Conservation (phyloP, 2,329 filamentous ascomycete species). For the Curvularia sp. region DNA sequence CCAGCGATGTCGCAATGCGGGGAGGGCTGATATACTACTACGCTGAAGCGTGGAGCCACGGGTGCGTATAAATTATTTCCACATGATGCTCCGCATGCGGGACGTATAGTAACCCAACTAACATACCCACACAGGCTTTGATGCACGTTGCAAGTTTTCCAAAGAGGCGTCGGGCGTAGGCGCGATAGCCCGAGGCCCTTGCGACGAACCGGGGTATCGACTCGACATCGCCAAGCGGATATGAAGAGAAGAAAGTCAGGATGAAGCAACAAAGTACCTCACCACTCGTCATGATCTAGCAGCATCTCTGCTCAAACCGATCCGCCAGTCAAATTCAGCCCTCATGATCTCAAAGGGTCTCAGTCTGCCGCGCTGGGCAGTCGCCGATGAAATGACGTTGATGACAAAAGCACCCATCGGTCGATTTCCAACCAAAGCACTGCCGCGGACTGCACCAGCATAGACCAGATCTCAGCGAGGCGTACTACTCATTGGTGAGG, state of each 20-base stretch:
- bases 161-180: slow-evolving; percentile 18
- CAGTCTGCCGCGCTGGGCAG: slow-evolving; percentile 11
- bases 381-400: slow-evolving; percentile 19
- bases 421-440: slow-evolving; percentile 22
- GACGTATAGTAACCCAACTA: slow-evolving; percentile 12
- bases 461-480: slow-evolving; percentile 13
- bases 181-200: slow-evolving; percentile 16
- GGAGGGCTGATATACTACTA: slow-evolving; percentile 1
- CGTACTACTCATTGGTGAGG: slow-evolving; percentile 29
- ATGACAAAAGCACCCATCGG: slow-evolving; percentile 26
- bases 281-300: neutral
- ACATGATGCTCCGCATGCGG: slow-evolving; percentile 3
- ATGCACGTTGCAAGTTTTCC: slow-evolving; percentile 13
- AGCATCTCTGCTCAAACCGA: neutral
- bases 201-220: slow-evolving; percentile 23
- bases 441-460: slow-evolving; percentile 22
- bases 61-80: slow-evolving; percentile 11
- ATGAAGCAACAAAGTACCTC: slow-evolving; percentile 6
- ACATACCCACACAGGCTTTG: slow-evolving; percentile 8
- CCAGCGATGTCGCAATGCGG: neutral
- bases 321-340: neutral
- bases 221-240: slow-evolving; percentile 11
- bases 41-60: slow-evolving; percentile 5
- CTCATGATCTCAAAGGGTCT: slow-evolving; percentile 5
- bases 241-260: slow-evolving; percentile 18